Percentiles rank a stretch among this genome's conserved stretches.
Conservation (phyloP, 495 filamentous ascomycete species). For the Cryomyces antarcticus region DNA sequence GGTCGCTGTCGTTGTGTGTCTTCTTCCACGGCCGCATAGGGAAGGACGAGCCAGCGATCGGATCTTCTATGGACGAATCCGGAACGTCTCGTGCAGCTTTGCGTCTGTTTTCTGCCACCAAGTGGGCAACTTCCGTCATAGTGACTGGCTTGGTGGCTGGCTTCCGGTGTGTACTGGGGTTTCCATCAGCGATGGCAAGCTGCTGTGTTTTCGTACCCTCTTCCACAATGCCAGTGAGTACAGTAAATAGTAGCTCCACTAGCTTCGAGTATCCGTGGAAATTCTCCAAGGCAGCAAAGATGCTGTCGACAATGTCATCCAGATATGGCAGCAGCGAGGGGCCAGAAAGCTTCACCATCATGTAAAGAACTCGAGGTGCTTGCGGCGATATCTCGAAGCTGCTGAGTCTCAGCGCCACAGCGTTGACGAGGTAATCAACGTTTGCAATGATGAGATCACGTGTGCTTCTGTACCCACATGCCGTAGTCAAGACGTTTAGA, state of each 20-base stretch:
- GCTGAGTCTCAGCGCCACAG: conserved; percentile 72
- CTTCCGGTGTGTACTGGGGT: conserved; percentile 6
- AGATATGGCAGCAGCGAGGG: conserved; percentile 66
- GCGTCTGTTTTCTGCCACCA: background rate
- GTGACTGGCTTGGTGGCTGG: conserved; percentile 14
- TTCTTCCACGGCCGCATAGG: conserved; percentile 8
- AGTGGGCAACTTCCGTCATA: conserved; percentile 18
- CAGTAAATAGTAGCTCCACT: conserved; percentile 68
- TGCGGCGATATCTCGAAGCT: conserved; percentile 81
- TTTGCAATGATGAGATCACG: conserved; percentile 75
- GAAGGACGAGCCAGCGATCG: background rate
- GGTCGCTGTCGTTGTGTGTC: background rate
- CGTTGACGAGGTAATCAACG: conserved; percentile 90
- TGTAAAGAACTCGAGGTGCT: conserved; percentile 71
- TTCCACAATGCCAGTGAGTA: conserved; percentile 60
- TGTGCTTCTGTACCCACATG: conserved; percentile 56
- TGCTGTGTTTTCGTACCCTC: conserved; percentile 50
- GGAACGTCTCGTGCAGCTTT: background rate
- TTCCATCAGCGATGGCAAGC: conserved; percentile 27
- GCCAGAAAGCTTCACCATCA: conserved; percentile 85
- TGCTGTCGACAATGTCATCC: conserved; percentile 72
- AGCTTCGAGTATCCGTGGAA: conserved; percentile 85
- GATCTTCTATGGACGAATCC: background rate
- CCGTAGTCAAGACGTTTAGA: conserved; percentile 53
- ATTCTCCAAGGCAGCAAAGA: conserved; percentile 76